Evolutionary conservation across 31 red algal species (phyloP), one percentile per base, ranked within the genome.

Genomic region (Odonthalia washingtoniensis): DNA sequence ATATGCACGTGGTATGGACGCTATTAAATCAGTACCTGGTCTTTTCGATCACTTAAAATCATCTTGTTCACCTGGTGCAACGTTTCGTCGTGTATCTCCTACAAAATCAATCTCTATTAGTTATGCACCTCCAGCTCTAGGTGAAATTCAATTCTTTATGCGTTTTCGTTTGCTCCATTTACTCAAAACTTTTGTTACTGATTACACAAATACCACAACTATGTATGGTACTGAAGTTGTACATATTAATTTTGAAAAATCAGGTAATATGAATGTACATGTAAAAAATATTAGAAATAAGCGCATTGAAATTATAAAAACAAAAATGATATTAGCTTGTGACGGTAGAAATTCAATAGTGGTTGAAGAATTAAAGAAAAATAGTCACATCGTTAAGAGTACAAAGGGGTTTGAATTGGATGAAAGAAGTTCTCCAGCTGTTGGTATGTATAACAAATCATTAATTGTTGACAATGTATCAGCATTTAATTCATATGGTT

Each of bases 251-350:
- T 57, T 57, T 57, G 12, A 57, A 9, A 9, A 9, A 21, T 57
- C 49, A 21, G 49, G 49, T 57, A 21, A 57, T 57, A 57, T 57
- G 49, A 21, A 57, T 57, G 49, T 57, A 9, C n/a, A n/a, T n/a
- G n/a, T n/a, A n/a, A n/a, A n/a, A n/a, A n/a, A n/a, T n/a, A n/a
- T n/a, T n/a, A n/a, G n/a, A n/a, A n/a, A n/a, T n/a, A n/a, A n/a
- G n/a, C n/a, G n/a, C n/a, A n/a, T n/a, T n/a, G n/a, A 57, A 21
- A 21, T 57, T 9, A 14, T 57, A 14, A 9, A 21, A 21, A 57
- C 70, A 64, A 42, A 65, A 62, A 40, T 76, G 64, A 66, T 66
- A 40, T 62, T 74, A 17, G 44, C 42, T 3, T 46, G 85, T 35
- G 72, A 65, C 44, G 39, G 74, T 16, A 30, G 75, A 2, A 69